These are phyloP conservation scores for Eucalyptus victrix DNA, from an alignment of 345 rosid genomes.

Conservation along the genomic window DNA sequence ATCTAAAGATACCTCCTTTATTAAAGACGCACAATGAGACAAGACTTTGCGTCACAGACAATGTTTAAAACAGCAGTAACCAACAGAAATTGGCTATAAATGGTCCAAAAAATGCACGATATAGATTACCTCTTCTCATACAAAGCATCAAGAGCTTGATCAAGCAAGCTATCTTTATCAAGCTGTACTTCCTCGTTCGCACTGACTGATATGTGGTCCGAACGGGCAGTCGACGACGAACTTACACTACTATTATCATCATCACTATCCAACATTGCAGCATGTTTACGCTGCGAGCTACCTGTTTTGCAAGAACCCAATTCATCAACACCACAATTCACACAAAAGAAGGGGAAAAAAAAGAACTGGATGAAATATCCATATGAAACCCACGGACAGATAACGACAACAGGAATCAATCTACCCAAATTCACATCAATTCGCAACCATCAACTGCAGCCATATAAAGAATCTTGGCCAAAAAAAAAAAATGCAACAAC, in stretches of 20 bases:
- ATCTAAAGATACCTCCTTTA: background rate
- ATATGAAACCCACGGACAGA: background rate
- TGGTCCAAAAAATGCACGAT: background rate
- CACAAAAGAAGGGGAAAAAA: background rate
- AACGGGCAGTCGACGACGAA: slow-evolving; percentile 56
- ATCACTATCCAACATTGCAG: slow-evolving; percentile 22
- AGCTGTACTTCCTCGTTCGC: slow-evolving; percentile 52
- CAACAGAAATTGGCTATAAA: background rate
- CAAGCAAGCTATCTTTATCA: slow-evolving; percentile 54
- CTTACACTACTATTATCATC: slow-evolving; percentile 72
- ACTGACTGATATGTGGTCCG: slow-evolving; percentile 35
- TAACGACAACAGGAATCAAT: background rate
- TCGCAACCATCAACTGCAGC: background rate
- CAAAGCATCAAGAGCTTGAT: slow-evolving; percentile 75
- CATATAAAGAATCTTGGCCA: background rate
- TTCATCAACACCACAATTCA: background rate
- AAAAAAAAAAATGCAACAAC: background rate
- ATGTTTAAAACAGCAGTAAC: background rate
- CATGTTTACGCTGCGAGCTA: slow-evolving; percentile 34
- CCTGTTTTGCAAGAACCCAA: slow-evolving; percentile 14
- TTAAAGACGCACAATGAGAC: background rate
- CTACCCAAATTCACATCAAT: background rate
- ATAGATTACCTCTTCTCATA: slow-evolving; percentile 61
- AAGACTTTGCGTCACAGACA: background rate
- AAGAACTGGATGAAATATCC: background rate